These are phyloP conservation scores for Hymenotorrendiella dingleyae DNA, from an alignment of 2,329 filamentous ascomycete species.

Conservation along the genomic window DNA sequence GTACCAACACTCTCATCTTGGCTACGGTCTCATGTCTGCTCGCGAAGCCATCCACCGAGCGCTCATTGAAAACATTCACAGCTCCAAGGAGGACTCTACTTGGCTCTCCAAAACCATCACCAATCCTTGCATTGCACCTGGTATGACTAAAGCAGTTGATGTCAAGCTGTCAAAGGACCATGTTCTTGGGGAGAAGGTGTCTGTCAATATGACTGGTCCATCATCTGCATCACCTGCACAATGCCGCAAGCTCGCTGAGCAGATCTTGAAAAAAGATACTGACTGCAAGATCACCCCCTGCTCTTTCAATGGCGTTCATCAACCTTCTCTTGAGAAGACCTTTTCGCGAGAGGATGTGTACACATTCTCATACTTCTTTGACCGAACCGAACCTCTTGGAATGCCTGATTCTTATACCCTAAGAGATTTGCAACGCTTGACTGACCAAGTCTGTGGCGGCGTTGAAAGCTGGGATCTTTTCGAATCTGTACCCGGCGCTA, in stretches of 20 bases:
- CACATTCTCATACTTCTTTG: constrained; percentile 97
- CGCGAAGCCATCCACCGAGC: constrained; percentile 77
- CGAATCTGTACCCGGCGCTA: constrained; percentile 64
- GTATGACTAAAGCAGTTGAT: constrained; percentile 67
- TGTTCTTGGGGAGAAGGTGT: constrained; percentile 55
- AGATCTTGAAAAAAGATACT: constrained; percentile 81
- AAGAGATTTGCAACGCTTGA: constrained; percentile 79
- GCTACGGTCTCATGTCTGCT: constrained; percentile 93
- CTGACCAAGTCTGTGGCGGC: constrained; percentile 78
- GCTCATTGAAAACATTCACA: constrained; percentile 66
- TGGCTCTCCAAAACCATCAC: constrained; percentile 69
- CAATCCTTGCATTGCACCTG: constrained; percentile 82
- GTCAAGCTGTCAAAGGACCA: constrained; percentile 65
- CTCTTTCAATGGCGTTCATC: constrained; percentile 96
- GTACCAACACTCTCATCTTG: constrained; percentile 97
- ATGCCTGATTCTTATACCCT: constrained; percentile 98
- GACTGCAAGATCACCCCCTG: constrained; percentile 82
- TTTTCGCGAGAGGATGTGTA: constrained; percentile 89
- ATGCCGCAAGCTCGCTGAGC: constrained; percentile 85
- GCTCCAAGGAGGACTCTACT: constrained; percentile 52
- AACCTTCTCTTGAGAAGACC: constrained; percentile 86
- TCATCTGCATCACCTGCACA: constrained; percentile 69
- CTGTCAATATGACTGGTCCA: constrained; percentile 85
- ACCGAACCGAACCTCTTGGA: constrained; percentile 86
- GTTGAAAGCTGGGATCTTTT: constrained; percentile 77